These are phyloP conservation scores for Apiospora malaysiana DNA, from an alignment of 2,329 filamentous ascomycete species.

Conservation along the genomic window DNA sequence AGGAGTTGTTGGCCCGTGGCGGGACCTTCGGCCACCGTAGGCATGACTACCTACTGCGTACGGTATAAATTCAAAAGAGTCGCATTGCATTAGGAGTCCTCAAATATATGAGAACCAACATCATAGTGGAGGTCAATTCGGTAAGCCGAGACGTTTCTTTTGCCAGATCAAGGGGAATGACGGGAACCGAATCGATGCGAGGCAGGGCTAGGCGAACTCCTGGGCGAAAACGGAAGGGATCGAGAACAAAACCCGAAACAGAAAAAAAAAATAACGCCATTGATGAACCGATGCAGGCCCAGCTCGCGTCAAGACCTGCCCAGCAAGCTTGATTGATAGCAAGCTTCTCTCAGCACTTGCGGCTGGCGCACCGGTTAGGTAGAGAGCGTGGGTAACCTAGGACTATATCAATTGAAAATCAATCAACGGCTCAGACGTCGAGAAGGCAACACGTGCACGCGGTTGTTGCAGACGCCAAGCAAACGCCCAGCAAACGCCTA, in stretches of 20 bases:
- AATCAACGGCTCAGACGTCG: constrained; percentile 11
- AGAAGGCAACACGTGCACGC: constrained; percentile 7
- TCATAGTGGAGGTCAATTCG: not conserved
- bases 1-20: not conserved
- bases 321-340: not conserved
- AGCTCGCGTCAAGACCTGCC: not conserved
- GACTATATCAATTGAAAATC: not conserved
- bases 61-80: not conserved
- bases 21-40: not conserved
- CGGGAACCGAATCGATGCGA: not conserved
- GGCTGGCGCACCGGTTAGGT: not conserved
- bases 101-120: not conserved
- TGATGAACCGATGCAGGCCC: not conserved
- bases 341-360: constrained; percentile 9
- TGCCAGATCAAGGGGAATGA: not conserved
- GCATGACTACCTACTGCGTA: too few relatives aligned
- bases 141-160: not conserved
- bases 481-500: not conserved
- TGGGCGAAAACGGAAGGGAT: not conserved
- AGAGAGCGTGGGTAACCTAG: too few relatives aligned
- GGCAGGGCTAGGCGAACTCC: constrained; percentile 8
- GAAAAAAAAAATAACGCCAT: not conserved
- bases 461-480: not conserved
- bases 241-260: not conserved
- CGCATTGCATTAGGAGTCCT: not conserved